Evolutionary conservation across 768 basidiomycete genomes (phyloP).

Genomic region (Lentinula edodes): DNA sequence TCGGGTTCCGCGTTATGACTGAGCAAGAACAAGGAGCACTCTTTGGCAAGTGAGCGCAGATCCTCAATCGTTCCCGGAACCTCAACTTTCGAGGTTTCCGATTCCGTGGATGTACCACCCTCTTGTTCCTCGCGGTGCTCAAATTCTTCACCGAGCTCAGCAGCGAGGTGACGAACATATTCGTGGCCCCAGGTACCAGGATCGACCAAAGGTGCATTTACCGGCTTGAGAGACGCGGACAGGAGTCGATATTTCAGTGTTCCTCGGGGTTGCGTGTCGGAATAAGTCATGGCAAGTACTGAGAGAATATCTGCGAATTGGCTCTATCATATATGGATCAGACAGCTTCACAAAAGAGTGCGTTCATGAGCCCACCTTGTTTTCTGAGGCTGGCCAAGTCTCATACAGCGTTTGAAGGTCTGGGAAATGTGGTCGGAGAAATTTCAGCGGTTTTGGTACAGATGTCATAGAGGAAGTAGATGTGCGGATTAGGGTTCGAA

Average conservation of each 20-base stretch:
- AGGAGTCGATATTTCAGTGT: conserved; percentile 91
- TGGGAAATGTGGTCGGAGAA: conserved; percentile 91
- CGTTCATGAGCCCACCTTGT: conserved; percentile 49
- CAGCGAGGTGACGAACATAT: conserved; percentile 94
- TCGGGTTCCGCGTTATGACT: conserved; percentile 97
- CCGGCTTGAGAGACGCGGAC: conserved; percentile 62
- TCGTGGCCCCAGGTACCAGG: conserved; percentile 99
- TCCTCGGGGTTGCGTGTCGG: conserved; percentile 93
- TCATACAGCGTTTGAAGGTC: conserved; percentile 81
- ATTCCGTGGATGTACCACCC: conserved; percentile 19
- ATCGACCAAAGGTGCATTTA: conserved; percentile 66
- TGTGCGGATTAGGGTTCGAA: conserved; percentile 90
- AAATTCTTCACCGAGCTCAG: conserved; percentile 95
- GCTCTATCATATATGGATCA: conserved; percentile 42
- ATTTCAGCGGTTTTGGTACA: conserved; percentile 98
- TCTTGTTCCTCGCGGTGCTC: conserved; percentile 56
- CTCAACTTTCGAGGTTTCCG: conserved; percentile 20
- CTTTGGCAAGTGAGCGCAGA: conserved; percentile 67
- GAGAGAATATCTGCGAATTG: conserved; percentile 96
- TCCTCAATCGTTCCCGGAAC: conserved; percentile 64
- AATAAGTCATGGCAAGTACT: conserved; percentile 99
- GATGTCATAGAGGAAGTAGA: conserved; percentile 99
- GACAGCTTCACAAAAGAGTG: not conserved
- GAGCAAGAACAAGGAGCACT: conserved; percentile 87
- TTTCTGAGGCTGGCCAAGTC: conserved; percentile 70